These are phyloP conservation scores for Xylaria sp. DNA, from an alignment of 2,329 filamentous ascomycete species.

Conservation along the genomic window DNA sequence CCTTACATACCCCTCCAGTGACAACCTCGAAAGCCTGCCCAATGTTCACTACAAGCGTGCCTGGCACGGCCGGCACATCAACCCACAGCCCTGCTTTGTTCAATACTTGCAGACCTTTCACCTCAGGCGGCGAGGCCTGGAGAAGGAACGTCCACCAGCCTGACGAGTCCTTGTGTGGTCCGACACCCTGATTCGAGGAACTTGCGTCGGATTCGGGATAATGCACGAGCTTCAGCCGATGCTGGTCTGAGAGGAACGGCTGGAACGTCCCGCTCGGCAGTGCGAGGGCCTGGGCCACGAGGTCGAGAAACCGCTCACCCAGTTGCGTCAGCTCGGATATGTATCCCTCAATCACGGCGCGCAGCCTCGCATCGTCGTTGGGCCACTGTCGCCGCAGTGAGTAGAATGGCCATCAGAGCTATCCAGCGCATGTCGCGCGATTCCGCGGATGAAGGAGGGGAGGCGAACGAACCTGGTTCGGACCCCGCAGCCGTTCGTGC, in stretches of 20 bases:
- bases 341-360: constrained; percentile 52
- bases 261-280: constrained; percentile 56
- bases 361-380: constrained; percentile 42
- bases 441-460: background rate
- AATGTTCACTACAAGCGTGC: constrained; percentile 63
- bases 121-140: constrained; percentile 59
- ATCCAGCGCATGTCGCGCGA: background rate
- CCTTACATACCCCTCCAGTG: constrained; percentile 58
- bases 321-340: constrained; percentile 56
- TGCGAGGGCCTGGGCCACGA: constrained; percentile 60
- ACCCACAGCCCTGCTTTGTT: constrained; percentile 56
- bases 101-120: constrained; percentile 57
- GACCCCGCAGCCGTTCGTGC: constrained; percentile 52
- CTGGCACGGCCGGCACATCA: constrained; percentile 52
- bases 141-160: constrained; percentile 70
- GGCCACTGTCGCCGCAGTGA: constrained; percentile 48
- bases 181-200: constrained; percentile 55
- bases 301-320: constrained; percentile 58
- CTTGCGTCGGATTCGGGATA: constrained; percentile 48
- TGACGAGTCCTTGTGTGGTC: constrained; percentile 66
- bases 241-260: constrained; percentile 60
- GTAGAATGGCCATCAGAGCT: background rate
- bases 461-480: constrained; percentile 49
- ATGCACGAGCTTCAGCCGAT: constrained; percentile 63
- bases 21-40: constrained; percentile 64